phyloP scores from a whole-genome alignment of 176 grass and related monocot genomes.

The Oryza longistaminata region DNA sequence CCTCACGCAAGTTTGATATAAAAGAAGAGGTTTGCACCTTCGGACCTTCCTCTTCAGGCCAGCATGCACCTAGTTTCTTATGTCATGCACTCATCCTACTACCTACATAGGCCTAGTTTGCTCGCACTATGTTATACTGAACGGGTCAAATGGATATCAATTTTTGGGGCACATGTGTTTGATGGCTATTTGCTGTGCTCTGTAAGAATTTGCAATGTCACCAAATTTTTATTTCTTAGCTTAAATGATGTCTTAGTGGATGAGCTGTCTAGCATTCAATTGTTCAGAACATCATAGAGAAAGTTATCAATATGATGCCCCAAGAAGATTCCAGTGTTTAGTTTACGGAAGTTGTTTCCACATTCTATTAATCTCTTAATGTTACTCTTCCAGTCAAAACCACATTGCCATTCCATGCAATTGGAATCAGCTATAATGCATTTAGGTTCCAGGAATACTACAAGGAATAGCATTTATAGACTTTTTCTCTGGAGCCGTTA shows the following conservation, averaged over 20 bases:
- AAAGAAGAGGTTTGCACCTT: conserved; percentile 85
- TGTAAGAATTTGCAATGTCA: background rate
- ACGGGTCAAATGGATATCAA: background rate
- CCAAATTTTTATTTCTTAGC: background rate
- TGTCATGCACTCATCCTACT: background rate
- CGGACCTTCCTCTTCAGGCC: conserved; percentile 18
- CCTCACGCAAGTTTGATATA: conserved; percentile 82
- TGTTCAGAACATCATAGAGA: background rate
- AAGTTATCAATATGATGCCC: background rate
- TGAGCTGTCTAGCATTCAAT: background rate
- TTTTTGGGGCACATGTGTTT: conserved; percentile 6
- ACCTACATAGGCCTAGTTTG: background rate
- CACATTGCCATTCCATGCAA: background rate
- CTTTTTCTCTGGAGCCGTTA: background rate
- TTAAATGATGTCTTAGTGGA: conserved; percentile 9
- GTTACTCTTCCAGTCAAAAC: background rate
- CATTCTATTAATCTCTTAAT: background rate
- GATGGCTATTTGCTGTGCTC: conserved; percentile 14
- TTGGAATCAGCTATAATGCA: background rate
- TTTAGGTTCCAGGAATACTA: background rate
- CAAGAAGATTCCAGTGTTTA: background rate
- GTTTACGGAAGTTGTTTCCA: background rate
- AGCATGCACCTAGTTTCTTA: conserved; percentile 24
- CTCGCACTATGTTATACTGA: conserved; percentile 1
- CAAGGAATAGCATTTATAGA: conserved; percentile 5